Conservation (phyloP, 2,329 filamentous ascomycete species). For the Colletotrichum orchidophilum region DNA sequence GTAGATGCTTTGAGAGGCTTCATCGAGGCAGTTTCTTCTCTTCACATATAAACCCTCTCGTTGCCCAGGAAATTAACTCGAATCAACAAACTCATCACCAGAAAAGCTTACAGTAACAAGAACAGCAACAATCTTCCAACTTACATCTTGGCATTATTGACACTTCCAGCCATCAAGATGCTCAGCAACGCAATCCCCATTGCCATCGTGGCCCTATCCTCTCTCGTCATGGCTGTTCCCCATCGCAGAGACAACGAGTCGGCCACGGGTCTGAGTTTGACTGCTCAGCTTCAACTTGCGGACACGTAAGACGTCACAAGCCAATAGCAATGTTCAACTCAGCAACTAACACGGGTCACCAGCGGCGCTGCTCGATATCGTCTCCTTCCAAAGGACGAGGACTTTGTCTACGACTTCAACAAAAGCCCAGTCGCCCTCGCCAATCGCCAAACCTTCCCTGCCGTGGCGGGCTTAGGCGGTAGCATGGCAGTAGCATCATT, state of each 20-base stretch:
- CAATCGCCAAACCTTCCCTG: background rate
- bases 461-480: background rate
- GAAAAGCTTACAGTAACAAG: background rate
- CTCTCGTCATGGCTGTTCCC: background rate
- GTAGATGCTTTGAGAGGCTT: background rate
- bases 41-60: background rate
- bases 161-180: background rate
- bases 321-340: too few species aligned
- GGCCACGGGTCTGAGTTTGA: background rate
- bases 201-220: background rate
- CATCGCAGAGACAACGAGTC: background rate
- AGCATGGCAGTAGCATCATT: background rate
- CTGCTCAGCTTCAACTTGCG: background rate
- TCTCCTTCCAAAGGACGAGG: background rate
- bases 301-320: background rate
- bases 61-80: background rate
- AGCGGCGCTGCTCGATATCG: background rate
- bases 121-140: background rate
- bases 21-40: background rate
- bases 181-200: background rate
- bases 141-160: background rate
- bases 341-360: background rate
- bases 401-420: background rate
- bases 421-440: background rate
- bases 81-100: background rate